These are phyloP conservation scores for Sodiomyces alkalinus DNA, from an alignment of 2,329 filamentous ascomycete genomes.

Conservation along the genomic window DNA sequence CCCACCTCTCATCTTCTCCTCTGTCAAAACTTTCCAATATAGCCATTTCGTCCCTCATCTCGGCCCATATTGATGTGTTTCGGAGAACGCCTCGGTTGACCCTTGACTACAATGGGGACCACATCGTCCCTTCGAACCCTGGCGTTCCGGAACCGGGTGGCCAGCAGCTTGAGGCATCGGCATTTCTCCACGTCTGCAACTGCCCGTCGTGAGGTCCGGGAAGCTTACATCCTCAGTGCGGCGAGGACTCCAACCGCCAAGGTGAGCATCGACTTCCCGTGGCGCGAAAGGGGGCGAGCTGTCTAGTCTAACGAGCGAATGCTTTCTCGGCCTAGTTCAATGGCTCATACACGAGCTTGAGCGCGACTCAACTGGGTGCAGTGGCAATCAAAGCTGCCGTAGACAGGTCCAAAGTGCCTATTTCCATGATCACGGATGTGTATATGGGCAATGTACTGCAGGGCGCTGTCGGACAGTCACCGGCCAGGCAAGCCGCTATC, in stretches of 20 bases:
- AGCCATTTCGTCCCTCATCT: too few relatives aligned
- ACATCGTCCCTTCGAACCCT: conserved; percentile 9
- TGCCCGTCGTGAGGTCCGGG: conserved; percentile 56
- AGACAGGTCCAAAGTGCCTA: conserved; percentile 69
- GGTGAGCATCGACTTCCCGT: conserved; percentile 18
- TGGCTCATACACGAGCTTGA: conserved; percentile 68
- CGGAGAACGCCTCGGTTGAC: background rate
- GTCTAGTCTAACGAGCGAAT: conserved; percentile 4
- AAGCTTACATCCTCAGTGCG: conserved; percentile 88
- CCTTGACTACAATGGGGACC: background rate
- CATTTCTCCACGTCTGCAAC: conserved; percentile 29
- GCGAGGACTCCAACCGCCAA: conserved; percentile 81
- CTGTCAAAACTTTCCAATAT: too few relatives aligned
- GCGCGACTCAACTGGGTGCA: conserved; percentile 78
- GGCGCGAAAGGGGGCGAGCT: too few relatives aligned
- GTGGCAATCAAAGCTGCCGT: conserved; percentile 85
- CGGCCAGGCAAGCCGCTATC: conserved; percentile 78
- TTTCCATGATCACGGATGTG: conserved; percentile 71
- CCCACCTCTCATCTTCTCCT: too few relatives aligned
- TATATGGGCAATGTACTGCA: conserved; percentile 97
- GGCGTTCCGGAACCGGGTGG: background rate
- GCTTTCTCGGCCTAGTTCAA: conserved; percentile 63
- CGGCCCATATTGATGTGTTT: too few relatives aligned
- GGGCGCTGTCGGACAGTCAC: conserved; percentile 72
- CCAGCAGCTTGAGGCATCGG: conserved; percentile 22